phyloP scores from a whole-genome alignment of 176 grass and related monocot species.

The Oryza longistaminata region DNA sequence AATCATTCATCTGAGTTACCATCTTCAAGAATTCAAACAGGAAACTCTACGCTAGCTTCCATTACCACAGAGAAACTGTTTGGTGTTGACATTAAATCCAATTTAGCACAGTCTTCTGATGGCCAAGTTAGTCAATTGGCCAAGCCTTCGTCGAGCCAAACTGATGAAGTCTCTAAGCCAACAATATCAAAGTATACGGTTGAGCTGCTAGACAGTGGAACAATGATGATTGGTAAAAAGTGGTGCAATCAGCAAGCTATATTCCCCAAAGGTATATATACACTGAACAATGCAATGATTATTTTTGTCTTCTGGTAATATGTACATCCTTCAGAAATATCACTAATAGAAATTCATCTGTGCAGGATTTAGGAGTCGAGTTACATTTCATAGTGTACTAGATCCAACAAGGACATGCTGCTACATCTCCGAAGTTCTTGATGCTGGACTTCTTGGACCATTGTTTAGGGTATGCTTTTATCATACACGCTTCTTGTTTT shows the following conservation, averaged over 20 bases:
- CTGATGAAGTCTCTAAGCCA: slow-evolving; percentile 14
- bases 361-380: slow-evolving; percentile 82
- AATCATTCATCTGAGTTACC: slow-evolving; percentile 43
- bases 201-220: slow-evolving; percentile 68
- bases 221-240: slow-evolving; percentile 53
- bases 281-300: slow-evolving; percentile 16
- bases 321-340: slow-evolving; percentile 4
- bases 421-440: slow-evolving; percentile 83
- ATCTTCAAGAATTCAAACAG: slow-evolving; percentile 10
- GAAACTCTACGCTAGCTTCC: slow-evolving; percentile 26
- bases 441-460: slow-evolving; percentile 70
- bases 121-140: slow-evolving; percentile 44
- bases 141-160: slow-evolving; percentile 41
- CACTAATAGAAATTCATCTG: slow-evolving; percentile 29
- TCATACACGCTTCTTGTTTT: slow-evolving; percentile 1
- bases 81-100: slow-evolving; percentile 52
- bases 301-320: slow-evolving; percentile 13
- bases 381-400: slow-evolving; percentile 59
- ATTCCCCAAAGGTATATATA: slow-evolving; percentile 73
- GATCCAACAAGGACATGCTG: slow-evolving; percentile 62
- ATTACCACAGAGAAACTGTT: slow-evolving; percentile 48
- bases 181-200: slow-evolving; percentile 10
- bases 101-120: slow-evolving; percentile 25
- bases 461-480: slow-evolving; percentile 62
- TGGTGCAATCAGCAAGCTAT: slow-evolving; percentile 79